Percentiles rank a stretch among this genome's conserved stretches.
phyloP scores from a whole-genome alignment of 441 rosid genomes.

The Pelargonium myrrhifolium region DNA sequence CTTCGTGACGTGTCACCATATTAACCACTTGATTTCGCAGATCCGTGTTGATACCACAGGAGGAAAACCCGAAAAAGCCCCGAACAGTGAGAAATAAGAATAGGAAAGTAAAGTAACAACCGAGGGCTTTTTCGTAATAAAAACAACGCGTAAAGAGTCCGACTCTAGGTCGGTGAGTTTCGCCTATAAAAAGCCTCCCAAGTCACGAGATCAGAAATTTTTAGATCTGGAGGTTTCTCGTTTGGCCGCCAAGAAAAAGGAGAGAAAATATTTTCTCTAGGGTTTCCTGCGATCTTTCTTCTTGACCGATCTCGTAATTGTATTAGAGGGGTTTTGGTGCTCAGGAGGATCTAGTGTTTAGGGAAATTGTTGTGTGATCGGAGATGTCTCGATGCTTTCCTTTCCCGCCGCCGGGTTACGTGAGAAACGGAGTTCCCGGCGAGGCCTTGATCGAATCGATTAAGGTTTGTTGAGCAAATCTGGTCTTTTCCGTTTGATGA shows the following conservation, averaged over 20 bases:
- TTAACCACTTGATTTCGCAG: neutral
- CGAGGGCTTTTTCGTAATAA: slow-evolving; percentile 5
- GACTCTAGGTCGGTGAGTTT: slow-evolving; percentile 1
- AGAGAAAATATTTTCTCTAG: neutral
- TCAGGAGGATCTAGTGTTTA: neutral
- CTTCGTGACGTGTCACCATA: neutral
- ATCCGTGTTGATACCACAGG: neutral
- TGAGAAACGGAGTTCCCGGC: slow-evolving; percentile 30
- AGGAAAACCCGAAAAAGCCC: neutral
- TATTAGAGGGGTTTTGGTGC: neutral
- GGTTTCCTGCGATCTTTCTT: neutral
- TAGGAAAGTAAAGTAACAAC: neutral
- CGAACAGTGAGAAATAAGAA: neutral
- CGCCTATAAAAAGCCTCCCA: neutral
- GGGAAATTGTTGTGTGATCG: neutral
- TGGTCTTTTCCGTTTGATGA: slow-evolving; percentile 30
- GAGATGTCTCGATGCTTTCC: slow-evolving; percentile 71
- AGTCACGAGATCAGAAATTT: neutral
- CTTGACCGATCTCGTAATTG: neutral
- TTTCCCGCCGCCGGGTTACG: slow-evolving; percentile 32
- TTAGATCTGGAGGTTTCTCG: neutral
- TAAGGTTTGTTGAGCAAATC: slow-evolving; percentile 66
- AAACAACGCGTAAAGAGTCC: neutral
- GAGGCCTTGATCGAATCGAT: slow-evolving; percentile 49
- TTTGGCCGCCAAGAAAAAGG: neutral